phyloP scores from a whole-genome alignment of 192 early-diverging fungal species.

The Coemansia sp. region DNA sequence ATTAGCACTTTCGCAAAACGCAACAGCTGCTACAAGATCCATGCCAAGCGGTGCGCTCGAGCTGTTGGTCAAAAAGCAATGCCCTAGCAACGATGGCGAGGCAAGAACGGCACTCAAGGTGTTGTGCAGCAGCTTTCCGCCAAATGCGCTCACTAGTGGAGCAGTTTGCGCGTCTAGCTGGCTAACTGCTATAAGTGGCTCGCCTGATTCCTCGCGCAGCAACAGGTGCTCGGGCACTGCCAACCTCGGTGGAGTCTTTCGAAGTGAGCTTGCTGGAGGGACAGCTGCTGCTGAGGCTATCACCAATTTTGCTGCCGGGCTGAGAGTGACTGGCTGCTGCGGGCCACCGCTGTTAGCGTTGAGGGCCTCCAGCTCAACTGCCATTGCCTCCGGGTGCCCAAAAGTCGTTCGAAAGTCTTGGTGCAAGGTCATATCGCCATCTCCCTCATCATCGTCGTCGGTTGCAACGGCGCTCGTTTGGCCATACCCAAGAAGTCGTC shows the following conservation, averaged over 20 bases:
- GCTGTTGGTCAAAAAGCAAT: constrained; percentile 21
- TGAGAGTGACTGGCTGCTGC: constrained; percentile 8
- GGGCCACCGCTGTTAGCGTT: not conserved
- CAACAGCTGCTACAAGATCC: constrained; percentile 28
- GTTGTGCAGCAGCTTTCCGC: constrained; percentile 29
- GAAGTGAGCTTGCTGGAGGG: not conserved
- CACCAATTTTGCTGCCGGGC: constrained; percentile 1
- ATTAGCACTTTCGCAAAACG: constrained; percentile 18
- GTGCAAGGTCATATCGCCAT: not conserved
- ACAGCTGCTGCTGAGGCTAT: not conserved
- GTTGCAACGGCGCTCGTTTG: not conserved
- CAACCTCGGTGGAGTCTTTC: not conserved
- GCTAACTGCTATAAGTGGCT: constrained; percentile 29
- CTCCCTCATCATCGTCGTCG: constrained; percentile 12
- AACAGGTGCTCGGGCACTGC: not conserved
- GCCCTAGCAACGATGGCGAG: constrained; percentile 23
- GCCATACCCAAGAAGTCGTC: constrained; percentile 9
- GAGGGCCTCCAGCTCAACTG: constrained; percentile 10
- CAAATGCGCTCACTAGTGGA: constrained; percentile 22
- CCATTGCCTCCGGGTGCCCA: not conserved
- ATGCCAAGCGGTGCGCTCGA: constrained; percentile 13
- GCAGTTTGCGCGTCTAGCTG: constrained; percentile 35
- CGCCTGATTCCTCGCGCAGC: constrained; percentile 11
- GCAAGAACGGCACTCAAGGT: constrained; percentile 28
- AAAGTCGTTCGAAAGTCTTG: not conserved